Conservation (phyloP, 2,329 filamentous ascomycete species). For the Apiospora arundinis region DNA sequence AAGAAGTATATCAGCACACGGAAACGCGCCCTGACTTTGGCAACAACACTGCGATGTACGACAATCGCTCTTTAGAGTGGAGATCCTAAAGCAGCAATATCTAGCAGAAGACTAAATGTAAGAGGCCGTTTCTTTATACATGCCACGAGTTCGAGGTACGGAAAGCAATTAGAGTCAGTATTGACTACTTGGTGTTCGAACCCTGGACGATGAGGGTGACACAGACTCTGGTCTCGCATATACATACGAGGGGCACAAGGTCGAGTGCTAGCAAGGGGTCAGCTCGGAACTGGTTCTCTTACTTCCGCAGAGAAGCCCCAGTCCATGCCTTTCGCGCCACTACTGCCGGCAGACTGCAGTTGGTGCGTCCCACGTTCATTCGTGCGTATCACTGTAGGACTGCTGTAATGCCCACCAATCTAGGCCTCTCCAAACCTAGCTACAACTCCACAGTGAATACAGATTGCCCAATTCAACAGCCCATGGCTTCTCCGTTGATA, state of each 20-base stretch:
- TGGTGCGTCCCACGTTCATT: not conserved
- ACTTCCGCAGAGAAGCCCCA: not conserved
- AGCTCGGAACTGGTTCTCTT: not conserved
- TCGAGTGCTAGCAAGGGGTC: not conserved
- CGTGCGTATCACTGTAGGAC: not conserved
- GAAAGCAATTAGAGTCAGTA: too few relatives aligned
- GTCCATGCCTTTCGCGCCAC: not conserved
- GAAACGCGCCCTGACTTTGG: too few relatives aligned
- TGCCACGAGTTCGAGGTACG: too few relatives aligned
- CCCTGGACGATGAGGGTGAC: too few relatives aligned
- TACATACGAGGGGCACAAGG: not conserved
- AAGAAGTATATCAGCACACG: not conserved
- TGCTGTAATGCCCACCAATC: not conserved
- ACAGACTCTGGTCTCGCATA: too few relatives aligned
- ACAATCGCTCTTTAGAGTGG: too few relatives aligned
- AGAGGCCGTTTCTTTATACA: too few relatives aligned
- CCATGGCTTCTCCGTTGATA: not conserved
- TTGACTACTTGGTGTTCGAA: too few relatives aligned
- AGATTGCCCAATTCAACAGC: not conserved
- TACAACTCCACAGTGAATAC: not conserved
- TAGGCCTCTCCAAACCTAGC: not conserved
- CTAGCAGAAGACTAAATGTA: too few relatives aligned
- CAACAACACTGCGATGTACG: too few relatives aligned
- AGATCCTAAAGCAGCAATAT: too few relatives aligned
- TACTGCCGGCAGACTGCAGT: not conserved